Evolutionary conservation across 257 asterid species (phyloP).

Genomic region (Catharanthus roseus): DNA sequence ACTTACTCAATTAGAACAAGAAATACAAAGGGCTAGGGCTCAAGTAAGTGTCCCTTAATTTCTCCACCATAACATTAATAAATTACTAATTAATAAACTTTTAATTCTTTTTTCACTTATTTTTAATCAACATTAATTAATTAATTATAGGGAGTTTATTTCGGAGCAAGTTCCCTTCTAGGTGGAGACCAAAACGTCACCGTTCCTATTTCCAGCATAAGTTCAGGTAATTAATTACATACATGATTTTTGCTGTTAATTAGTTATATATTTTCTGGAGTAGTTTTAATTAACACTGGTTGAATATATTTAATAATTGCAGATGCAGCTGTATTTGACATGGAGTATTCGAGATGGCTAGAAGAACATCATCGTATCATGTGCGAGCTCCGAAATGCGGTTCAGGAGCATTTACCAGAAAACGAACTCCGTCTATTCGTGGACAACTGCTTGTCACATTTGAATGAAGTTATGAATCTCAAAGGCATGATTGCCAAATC

Average conservation of each 20-base stretch:
- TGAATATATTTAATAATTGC: not conserved
- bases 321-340: slow-evolving; percentile 61
- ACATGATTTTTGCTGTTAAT: no score
- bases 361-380: slow-evolving; percentile 70
- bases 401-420: slow-evolving; percentile 60
- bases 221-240: slow-evolving; percentile 56
- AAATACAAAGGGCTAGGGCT: slow-evolving; percentile 62
- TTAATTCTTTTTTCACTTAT: not conserved
- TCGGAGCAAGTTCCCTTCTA: slow-evolving; percentile 53
- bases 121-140: no score
- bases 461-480: slow-evolving; percentile 48
- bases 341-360: slow-evolving; percentile 82
- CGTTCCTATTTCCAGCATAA: slow-evolving; percentile 40
- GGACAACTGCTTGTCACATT: slow-evolving; percentile 57
- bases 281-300: not conserved
- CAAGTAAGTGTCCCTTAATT: slow-evolving; percentile 39
- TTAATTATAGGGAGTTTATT: slow-evolving; percentile 46
- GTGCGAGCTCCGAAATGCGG: slow-evolving; percentile 63
- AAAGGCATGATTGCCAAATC: slow-evolving; percentile 53
- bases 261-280: not conserved
- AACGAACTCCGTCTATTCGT: slow-evolving; percentile 56
- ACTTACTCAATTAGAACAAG: slow-evolving; percentile 75
- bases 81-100: not conserved
- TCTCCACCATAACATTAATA: not conserved
- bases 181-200: slow-evolving; percentile 62